phyloP scores from a whole-genome alignment of 768 basidiomycete species.

The Mycena capillaripes region DNA sequence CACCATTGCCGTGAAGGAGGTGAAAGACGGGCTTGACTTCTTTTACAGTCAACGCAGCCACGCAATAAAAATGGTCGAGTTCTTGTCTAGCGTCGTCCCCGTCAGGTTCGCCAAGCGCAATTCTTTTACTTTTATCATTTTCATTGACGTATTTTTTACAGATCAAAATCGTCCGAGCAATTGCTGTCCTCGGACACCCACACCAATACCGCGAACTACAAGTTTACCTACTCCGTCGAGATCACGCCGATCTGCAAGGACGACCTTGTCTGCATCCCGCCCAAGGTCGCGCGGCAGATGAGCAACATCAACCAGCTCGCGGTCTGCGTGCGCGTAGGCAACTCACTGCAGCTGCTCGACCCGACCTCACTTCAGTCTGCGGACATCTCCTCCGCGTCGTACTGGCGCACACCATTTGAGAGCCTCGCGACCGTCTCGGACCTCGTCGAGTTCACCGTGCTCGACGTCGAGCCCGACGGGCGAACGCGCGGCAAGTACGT shows the following conservation, averaged over 20 bases:
- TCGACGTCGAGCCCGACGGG: conserved; percentile 92
- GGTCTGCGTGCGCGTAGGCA: conserved; percentile 92
- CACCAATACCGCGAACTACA: conserved; percentile 93
- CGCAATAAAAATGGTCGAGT: conserved; percentile 97
- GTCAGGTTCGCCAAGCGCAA: conserved; percentile 65
- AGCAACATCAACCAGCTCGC: conserved; percentile 92
- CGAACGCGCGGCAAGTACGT: conserved; percentile 81
- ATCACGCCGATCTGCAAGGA: conserved; percentile 98
- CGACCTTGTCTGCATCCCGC: conserved; percentile 92
- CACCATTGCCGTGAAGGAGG: conserved; percentile 93
- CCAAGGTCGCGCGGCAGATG: conserved; percentile 83
- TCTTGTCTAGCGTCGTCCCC: conserved; percentile 89
- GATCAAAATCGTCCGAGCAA: conserved; percentile 95
- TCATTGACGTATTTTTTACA: conserved; percentile 42
- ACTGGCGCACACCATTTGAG: conserved; percentile 94
- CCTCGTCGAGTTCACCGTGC: conserved; percentile 93
- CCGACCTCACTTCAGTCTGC: conserved; percentile 86
- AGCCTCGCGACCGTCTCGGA: conserved; percentile 86
- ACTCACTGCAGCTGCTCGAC: conserved; percentile 92
- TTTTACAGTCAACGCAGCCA: conserved; percentile 94
- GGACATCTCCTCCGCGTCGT: conserved; percentile 83
- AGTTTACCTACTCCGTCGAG: conserved; percentile 97
- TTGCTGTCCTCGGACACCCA: conserved; percentile 94
- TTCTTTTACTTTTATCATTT: not conserved
- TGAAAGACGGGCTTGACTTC: conserved; percentile 95